These are phyloP conservation scores for Ampelocalamus luodianensis DNA, from an alignment of 176 grass and related monocot species.

Conservation along the genomic window DNA sequence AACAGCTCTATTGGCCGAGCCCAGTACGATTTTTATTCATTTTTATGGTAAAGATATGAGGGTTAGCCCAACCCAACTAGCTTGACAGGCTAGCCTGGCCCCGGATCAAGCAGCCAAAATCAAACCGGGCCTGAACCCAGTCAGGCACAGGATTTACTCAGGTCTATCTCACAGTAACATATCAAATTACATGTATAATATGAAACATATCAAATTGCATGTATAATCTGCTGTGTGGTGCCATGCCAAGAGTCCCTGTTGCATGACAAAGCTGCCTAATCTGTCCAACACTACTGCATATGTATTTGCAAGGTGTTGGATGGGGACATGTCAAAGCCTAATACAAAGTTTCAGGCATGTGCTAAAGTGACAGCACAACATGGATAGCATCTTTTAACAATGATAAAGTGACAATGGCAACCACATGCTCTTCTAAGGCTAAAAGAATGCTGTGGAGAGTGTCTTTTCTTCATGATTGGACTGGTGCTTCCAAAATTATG, in stretches of 20 bases:
- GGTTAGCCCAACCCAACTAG: conserved; percentile 14
- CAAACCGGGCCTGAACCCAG: conserved; percentile 15
- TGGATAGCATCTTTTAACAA: conserved; percentile 1
- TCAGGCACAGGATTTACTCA: neutral
- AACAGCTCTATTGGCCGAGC: neutral
- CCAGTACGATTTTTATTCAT: neutral
- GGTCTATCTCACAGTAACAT: conserved; percentile 20
- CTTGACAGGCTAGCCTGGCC: conserved; percentile 18
- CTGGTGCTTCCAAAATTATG: conserved; percentile 32
- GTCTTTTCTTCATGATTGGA: neutral
- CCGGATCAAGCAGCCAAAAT: neutral
- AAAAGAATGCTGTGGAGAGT: neutral
- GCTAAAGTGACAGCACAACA: neutral
- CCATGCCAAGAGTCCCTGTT: neutral
- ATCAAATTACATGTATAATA: conserved; percentile 7
- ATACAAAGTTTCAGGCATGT: conserved; percentile 15
- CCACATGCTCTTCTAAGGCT: no score
- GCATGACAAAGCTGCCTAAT: conserved; percentile 11
- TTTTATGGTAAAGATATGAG: neutral
- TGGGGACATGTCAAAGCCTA: neutral
- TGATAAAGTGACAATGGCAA: no score
- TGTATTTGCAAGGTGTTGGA: neutral
- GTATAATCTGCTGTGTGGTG: neutral
- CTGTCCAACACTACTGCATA: neutral
- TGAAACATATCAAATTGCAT: no score